phyloP scores from a whole-genome alignment of 2,329 filamentous ascomycete species.

The Ophiostoma triangulosporum region DNA sequence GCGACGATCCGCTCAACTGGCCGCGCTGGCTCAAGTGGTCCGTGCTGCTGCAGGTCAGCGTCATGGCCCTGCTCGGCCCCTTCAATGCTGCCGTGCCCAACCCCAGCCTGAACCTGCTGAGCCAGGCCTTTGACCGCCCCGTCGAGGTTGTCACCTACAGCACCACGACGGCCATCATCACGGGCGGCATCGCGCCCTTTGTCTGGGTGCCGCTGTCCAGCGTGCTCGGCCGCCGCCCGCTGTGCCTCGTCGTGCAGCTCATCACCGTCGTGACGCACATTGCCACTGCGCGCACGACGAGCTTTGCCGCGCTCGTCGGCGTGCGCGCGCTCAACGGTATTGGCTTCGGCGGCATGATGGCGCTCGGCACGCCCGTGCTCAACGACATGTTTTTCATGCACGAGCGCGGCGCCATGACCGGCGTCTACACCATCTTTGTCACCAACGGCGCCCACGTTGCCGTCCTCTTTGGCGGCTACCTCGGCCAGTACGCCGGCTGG shows the following conservation, averaged over 20 bases:
- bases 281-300: slow-evolving; percentile 7
- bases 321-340: slow-evolving; percentile 12
- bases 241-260: slow-evolving; percentile 8
- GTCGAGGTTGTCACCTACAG: slow-evolving; percentile 11
- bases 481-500: slow-evolving; percentile 11
- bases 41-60: slow-evolving; percentile 13
- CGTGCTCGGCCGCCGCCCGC: slow-evolving; percentile 12
- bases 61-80: slow-evolving; percentile 12
- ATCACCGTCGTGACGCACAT: slow-evolving; percentile 9
- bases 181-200: slow-evolving; percentile 9
- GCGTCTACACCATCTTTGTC: slow-evolving; percentile 12
- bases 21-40: slow-evolving; percentile 12
- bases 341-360: slow-evolving; percentile 12
- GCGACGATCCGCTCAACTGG: slow-evolving; percentile 14
- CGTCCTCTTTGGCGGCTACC: slow-evolving; percentile 9
- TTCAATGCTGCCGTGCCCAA: slow-evolving; percentile 13
- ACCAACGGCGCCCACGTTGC: slow-evolving; percentile 13
- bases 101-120: slow-evolving; percentile 8
- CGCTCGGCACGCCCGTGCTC: slow-evolving; percentile 12
- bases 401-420: slow-evolving; percentile 12
- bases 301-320: slow-evolving; percentile 7
- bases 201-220: slow-evolving; percentile 10
- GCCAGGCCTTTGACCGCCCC: slow-evolving; percentile 1
- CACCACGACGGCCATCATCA: slow-evolving; percentile 12
- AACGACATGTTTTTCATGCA: slow-evolving; percentile 14